Conservation (phyloP, 2,329 filamentous ascomycete species). For the Albophoma yamanashiensis region DNA sequence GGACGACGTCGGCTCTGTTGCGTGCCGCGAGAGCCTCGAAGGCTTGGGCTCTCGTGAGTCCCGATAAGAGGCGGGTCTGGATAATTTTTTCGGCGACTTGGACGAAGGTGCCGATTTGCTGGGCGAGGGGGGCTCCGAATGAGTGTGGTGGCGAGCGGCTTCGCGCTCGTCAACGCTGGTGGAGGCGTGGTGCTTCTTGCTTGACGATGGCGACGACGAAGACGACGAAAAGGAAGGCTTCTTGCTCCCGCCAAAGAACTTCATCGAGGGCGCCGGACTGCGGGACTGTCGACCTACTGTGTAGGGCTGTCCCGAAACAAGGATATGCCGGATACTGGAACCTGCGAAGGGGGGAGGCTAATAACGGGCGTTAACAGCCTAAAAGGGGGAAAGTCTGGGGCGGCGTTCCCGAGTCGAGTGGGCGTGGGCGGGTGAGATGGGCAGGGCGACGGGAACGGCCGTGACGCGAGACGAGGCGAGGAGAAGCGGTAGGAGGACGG, state of each 20-base stretch:
- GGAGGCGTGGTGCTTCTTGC: constrained; percentile 29
- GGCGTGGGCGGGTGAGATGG: neutral
- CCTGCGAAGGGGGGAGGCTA: constrained; percentile 7
- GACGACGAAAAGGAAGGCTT: constrained; percentile 21
- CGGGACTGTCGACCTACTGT: constrained; percentile 9
- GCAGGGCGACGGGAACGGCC: neutral
- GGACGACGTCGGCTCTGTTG: constrained; percentile 35
- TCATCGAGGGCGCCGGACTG: constrained; percentile 28
- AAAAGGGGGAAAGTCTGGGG: constrained; percentile 4
- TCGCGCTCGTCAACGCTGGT: constrained; percentile 24
- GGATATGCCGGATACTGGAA: constrained; percentile 26
- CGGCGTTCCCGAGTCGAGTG: neutral
- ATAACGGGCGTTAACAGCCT: constrained; percentile 19
- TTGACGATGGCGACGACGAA: constrained; percentile 7
- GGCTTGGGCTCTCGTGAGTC: constrained; percentile 12
- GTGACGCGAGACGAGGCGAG: neutral
- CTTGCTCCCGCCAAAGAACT: constrained; percentile 37
- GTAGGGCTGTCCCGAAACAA: constrained; percentile 25
- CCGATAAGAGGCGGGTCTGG: constrained; percentile 18
- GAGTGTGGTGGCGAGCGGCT: constrained; percentile 23
- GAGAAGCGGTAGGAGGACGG: neutral
- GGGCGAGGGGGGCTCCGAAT: constrained; percentile 25
- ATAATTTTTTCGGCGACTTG: constrained; percentile 18
- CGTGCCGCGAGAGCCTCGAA: constrained; percentile 34
- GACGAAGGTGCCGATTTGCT: constrained; percentile 24